These are phyloP conservation scores for Zalerion maritima DNA, from an alignment of 495 filamentous ascomycete genomes.

Conservation along the genomic window DNA sequence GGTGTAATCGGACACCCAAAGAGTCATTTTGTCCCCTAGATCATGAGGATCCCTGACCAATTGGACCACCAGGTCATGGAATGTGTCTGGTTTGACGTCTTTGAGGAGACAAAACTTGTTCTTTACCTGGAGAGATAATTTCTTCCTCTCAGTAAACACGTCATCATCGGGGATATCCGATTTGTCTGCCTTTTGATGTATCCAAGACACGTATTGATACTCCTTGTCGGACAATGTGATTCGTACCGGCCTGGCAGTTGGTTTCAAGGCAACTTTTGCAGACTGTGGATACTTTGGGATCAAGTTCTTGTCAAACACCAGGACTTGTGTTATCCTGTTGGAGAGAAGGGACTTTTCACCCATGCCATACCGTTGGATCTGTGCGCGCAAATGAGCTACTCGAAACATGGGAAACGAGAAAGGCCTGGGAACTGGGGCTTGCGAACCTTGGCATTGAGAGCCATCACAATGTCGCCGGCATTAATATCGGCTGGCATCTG, in stretches of 20 bases:
- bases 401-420: background rate
- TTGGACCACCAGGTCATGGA: constrained; percentile 61
- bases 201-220: constrained; percentile 24
- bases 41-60: constrained; percentile 50
- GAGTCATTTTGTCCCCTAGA: constrained; percentile 31
- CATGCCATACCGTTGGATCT: constrained; percentile 19
- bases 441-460: constrained; percentile 24
- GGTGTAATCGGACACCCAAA: constrained; percentile 86
- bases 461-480: constrained; percentile 25
- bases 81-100: constrained; percentile 40
- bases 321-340: constrained; percentile 17
- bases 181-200: constrained; percentile 27
- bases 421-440: background rate
- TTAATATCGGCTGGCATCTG: constrained; percentile 23
- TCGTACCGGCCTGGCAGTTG: constrained; percentile 3
- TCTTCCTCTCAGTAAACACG: constrained; percentile 27
- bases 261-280: constrained; percentile 16
- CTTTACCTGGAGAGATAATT: constrained; percentile 24
- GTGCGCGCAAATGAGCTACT: constrained; percentile 1
- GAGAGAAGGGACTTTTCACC: constrained; percentile 24
- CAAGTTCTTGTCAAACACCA: constrained; percentile 20
- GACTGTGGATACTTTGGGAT: constrained; percentile 25
- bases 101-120: constrained; percentile 51
- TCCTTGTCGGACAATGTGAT: constrained; percentile 10
- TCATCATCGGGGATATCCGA: constrained; percentile 25